phyloP scores from a whole-genome alignment of 768 basidiomycete genomes.

The Mycena olivaceomarginata region DNA sequence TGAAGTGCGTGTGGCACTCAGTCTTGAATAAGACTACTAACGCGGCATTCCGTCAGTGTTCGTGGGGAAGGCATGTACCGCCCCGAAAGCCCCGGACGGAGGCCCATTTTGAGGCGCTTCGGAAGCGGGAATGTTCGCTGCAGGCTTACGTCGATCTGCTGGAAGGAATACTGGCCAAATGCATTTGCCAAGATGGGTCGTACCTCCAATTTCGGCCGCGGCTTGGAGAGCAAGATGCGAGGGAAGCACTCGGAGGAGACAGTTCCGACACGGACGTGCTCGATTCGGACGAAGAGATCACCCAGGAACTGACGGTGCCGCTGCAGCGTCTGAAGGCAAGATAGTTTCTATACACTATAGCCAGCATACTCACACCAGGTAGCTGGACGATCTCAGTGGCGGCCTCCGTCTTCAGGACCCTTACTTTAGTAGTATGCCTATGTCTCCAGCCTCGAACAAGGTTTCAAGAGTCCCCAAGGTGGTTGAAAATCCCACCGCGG shows the following conservation, averaged over 20 bases:
- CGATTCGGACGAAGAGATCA: conserved; percentile 40
- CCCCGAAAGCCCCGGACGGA: conserved; percentile 32
- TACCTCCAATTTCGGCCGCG: conserved; percentile 34
- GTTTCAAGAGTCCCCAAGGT: background rate
- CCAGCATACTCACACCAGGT: background rate
- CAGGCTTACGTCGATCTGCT: conserved; percentile 34
- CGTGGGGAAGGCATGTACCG: conserved; percentile 33
- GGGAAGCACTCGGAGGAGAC: conserved; percentile 9
- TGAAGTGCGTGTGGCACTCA: conserved; percentile 11
- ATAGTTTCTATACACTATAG: background rate
- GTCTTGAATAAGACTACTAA: background rate
- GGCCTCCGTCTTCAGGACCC: conserved; percentile 25
- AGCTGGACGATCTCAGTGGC: conserved; percentile 36
- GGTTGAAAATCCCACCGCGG: conserved; percentile 11
- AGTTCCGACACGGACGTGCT: too few relatives aligned
- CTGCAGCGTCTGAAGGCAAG: conserved; percentile 39
- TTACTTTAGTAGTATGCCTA: conserved; percentile 1
- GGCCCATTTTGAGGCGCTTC: conserved; percentile 42
- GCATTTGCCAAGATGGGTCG: conserved; percentile 39
- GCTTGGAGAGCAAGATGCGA: background rate
- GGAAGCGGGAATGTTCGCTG: conserved; percentile 30
- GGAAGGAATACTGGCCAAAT: conserved; percentile 31
- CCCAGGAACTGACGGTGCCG: conserved; percentile 37
- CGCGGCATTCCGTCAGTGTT: conserved; percentile 19
- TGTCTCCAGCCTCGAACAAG: background rate